Base-by-base conservation (phyloP, 2,329 filamentous ascomycete genomes). In the Zymoseptoria tritici region DNA sequence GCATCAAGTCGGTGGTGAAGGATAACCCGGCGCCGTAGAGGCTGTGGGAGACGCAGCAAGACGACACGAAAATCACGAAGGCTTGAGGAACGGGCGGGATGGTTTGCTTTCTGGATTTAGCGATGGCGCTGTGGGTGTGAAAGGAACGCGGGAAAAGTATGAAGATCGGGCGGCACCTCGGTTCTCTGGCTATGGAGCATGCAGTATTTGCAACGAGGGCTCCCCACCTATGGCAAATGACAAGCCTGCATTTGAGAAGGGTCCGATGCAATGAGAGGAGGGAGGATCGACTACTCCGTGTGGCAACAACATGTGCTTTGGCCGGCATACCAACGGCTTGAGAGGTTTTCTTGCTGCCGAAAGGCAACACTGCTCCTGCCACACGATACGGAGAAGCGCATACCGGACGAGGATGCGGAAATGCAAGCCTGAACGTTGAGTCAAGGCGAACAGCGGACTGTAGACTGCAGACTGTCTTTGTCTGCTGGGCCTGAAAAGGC, bases 1-100 rank as follows among this genome's bases (percentile, higher is more conserved):
- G 92, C 64, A 87, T 99, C 63, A 86, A 85, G 72, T 86, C 89
- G 61, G 87, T 96, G 20, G 94, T 99, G 59, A 88, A 85, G 69
- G 91, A 97, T 66, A 96, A 97, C 74, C 90, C 89, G 13, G 87
- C 89, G 54, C 87, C 88, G 31, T 73, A 60, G 56, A 49, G 57
- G n/a, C 2, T 24, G 22, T n/a, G 1, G 1, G 5, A 52, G n/a
- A 20, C 9, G n/a, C 8, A 7, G 22, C 22, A 24, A 51, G 19
- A 51, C 9, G 19, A 4, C 7, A 11, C 11, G 13, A 51, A 21
- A 51, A 20, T n/a, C 11, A 24, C 11, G 22, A 52, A 16, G 9
- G 16, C 19, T 21, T 21, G 3, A 24, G 19, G 13, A 6, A 52
- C 22, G 20, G 22, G n/a, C 22, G 13, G 20, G 11, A 24, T 20